phyloP scores from a whole-genome alignment of 2,329 filamentous ascomycete species.

The Apiospora koreana region DNA sequence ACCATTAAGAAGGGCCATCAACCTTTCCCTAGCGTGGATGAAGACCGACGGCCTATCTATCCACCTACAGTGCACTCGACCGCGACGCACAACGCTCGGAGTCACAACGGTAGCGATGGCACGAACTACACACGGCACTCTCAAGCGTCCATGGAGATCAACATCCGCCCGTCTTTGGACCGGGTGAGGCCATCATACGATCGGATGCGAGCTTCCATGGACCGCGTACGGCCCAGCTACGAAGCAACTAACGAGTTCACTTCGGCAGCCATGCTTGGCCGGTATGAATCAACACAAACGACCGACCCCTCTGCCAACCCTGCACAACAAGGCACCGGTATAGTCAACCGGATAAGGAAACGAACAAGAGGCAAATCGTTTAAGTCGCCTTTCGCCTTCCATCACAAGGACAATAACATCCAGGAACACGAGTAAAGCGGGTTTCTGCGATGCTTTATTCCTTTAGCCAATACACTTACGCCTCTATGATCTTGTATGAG shows the following conservation, averaged over 20 bases:
- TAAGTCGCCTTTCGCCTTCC: conserved; percentile 32
- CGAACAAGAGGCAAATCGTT: conserved; percentile 37
- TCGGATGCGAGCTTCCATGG: conserved; percentile 82
- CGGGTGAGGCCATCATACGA: conserved; percentile 83
- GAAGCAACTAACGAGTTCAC: conserved; percentile 91
- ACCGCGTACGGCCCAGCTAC: conserved; percentile 79
- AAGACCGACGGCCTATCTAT: conserved; percentile 91
- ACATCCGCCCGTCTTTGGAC: conserved; percentile 60
- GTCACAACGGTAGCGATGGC: conserved; percentile 90
- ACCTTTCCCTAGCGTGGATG: conserved; percentile 68
- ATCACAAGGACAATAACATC: conserved; percentile 29
- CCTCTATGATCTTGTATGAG: conserved; percentile 9
- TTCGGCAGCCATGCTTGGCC: conserved; percentile 79
- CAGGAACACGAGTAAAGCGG: conserved; percentile 28
- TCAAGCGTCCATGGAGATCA: conserved; percentile 59
- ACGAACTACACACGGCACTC: conserved; percentile 78
- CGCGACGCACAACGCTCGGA: conserved; percentile 73
- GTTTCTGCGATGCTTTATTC: not conserved
- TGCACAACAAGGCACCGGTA: conserved; percentile 25
- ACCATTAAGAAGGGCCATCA: conserved; percentile 58
- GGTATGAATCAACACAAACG: conserved; percentile 75
- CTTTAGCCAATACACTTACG: not conserved
- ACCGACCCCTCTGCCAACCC: conserved; percentile 15
- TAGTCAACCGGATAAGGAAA: conserved; percentile 33
- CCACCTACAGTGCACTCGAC: conserved; percentile 75